Evolutionary conservation across 2,329 filamentous ascomycete genomes (phyloP).

Genomic region (Diplocarpon rosae): DNA sequence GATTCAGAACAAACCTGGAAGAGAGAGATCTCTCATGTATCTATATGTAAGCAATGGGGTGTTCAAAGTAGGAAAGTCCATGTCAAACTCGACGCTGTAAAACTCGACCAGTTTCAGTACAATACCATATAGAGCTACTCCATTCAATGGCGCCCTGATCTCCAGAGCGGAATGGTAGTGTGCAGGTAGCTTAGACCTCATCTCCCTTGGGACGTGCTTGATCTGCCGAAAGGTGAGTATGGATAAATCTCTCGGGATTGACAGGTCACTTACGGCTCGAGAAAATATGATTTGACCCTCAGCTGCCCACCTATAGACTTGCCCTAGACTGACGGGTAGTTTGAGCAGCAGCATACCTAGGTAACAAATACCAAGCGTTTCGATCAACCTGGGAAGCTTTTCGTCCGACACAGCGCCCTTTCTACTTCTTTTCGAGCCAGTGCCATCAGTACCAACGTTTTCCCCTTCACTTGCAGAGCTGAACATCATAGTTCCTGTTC

Average conservation of each 20-base stretch:
- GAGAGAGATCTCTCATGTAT: conserved; percentile 57
- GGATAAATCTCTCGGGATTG: neutral
- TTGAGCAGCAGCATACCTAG: conserved; percentile 64
- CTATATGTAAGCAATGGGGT: conserved; percentile 55
- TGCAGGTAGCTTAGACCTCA: conserved; percentile 53
- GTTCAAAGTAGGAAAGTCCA: conserved; percentile 66
- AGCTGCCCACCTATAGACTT: conserved; percentile 59
- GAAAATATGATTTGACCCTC: conserved; percentile 61
- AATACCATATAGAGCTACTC: conserved; percentile 51
- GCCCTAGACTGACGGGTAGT: conserved; percentile 63
- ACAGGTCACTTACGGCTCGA: conserved; percentile 42
- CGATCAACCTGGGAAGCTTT: conserved; percentile 54
- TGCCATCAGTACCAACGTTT: conserved; percentile 26
- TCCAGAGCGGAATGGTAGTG: conserved; percentile 50
- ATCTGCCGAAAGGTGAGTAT: conserved; percentile 31
- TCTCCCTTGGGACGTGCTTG: conserved; percentile 48
- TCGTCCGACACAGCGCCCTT: conserved; percentile 12
- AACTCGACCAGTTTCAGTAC: conserved; percentile 51
- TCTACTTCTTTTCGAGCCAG: conserved; percentile 34
- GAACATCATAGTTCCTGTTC: conserved; percentile 25
- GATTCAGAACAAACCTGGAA: conserved; percentile 50
- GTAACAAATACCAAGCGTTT: conserved; percentile 71
- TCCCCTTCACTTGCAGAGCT: conserved; percentile 28
- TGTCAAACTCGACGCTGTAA: conserved; percentile 56
- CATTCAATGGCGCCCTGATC: conserved; percentile 34